phyloP scores from a whole-genome alignment of 331 rosid species.

The Ulmus americana region DNA sequence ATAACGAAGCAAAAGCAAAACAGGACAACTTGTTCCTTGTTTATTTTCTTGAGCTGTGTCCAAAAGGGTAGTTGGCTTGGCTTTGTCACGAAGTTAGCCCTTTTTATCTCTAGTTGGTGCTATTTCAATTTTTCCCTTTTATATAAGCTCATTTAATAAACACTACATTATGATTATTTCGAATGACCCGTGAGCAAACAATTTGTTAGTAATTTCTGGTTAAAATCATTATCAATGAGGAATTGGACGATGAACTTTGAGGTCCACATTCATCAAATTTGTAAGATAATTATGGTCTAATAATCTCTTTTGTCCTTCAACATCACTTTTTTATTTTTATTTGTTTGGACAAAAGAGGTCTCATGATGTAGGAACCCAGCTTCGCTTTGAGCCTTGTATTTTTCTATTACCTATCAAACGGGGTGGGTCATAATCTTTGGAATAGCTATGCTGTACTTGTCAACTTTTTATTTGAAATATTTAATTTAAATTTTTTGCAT shows the following conservation, averaged over 20 bases:
- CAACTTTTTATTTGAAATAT: no score
- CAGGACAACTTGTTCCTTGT: conserved; percentile 5
- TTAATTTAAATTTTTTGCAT: no score
- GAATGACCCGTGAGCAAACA: conserved; percentile 55
- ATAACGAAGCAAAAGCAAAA: conserved; percentile 32
- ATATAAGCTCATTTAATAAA: conserved; percentile 27
- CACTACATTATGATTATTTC: conserved; percentile 22
- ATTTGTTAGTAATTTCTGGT: conserved; percentile 24
- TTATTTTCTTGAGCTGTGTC: conserved; percentile 14
- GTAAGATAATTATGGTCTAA: conserved; percentile 1
- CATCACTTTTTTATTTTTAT: neutral
- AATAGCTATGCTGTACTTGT: no score
- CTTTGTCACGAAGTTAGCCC: conserved; percentile 47
- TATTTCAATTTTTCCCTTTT: conserved; percentile 22
- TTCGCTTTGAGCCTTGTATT: conserved; percentile 9
- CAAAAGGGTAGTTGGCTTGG: conserved; percentile 54
- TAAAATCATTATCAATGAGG: conserved; percentile 25
- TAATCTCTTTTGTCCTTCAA: neutral
- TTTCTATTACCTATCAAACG: conserved; percentile 9
- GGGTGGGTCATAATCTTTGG: neutral
- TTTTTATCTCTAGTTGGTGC: conserved; percentile 12
- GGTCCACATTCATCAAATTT: conserved; percentile 17
- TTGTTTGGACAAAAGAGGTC: neutral
- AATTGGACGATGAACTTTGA: neutral
- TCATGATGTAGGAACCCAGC: neutral